Evolutionary conservation across 352 stramenopile species (phyloP), one percentile per base, ranked within the genome.

Genomic region (Phytopythium mirpurense): DNA sequence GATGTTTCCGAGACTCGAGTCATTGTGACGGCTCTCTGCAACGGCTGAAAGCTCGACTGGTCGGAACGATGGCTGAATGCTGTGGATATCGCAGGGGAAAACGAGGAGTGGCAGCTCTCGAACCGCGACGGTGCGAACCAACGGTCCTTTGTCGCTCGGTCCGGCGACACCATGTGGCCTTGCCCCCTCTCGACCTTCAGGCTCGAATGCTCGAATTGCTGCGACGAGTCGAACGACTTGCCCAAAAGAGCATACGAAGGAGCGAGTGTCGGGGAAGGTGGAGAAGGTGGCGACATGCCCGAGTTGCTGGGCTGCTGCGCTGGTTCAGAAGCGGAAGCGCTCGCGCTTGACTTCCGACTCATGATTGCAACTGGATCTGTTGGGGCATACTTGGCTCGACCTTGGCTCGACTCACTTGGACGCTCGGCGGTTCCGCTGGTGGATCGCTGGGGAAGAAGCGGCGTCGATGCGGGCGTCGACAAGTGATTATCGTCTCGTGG

Each of bases 11-110:
- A 31, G n/a, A 67, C 63, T 45, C 63, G 64, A 19, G 51, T 67
- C 58, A 72, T 68, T 4, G 67, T 76, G 31, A 63, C 40, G 12
- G 64, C 60, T 38, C 60, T 62, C 50, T 56, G 57, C 51, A 72
- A 52, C 23, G 54, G 61, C 26, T 53, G 57, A 46, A 78, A 78
- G 8, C 19, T 51, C 11, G 12, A 21, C 26, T 49, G 24, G 19
- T 57, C 29, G 3, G 50, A 56, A 10, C 36, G 24, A 6, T 37
- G 37, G 19, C 50, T 56, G 3, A 31, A 49, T 12, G 46, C 19
- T 14, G 16, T 12, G 14, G 31, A 52, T 32, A 31, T 2, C 1
- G 19, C 29, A 19, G 46, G 19, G 3, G 46, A 41, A 10, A 19
- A 14, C 46, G n/a, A 11, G 16, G 38, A 19, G 9, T 32, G 46